These are phyloP conservation scores for Annona squamosa DNA, from an alignment of 164 flowering plant species.

Conservation along the genomic window DNA sequence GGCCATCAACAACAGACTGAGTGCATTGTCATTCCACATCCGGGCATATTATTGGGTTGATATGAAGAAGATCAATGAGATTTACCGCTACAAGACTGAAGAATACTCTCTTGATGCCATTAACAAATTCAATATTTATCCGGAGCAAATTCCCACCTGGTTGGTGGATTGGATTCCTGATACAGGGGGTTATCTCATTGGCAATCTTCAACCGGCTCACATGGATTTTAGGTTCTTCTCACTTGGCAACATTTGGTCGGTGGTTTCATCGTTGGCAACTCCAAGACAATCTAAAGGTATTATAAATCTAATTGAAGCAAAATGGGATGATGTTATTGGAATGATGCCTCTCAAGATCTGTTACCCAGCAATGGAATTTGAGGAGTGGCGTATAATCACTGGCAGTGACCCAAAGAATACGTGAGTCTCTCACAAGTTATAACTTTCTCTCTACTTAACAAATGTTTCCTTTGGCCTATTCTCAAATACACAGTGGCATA, in stretches of 20 bases:
- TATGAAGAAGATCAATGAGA: constrained; percentile 77
- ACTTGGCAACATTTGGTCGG: constrained; percentile 81
- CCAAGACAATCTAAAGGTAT: constrained; percentile 66
- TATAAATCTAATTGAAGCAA: constrained; percentile 62
- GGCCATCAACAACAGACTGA: constrained; percentile 77
- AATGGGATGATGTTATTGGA: constrained; percentile 85
- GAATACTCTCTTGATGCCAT: constrained; percentile 79
- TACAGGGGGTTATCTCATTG: constrained; percentile 72
- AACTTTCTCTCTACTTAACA: not conserved
- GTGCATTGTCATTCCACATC: constrained; percentile 82
- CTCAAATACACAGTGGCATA: too few relatives aligned
- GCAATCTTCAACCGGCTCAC: constrained; percentile 88
- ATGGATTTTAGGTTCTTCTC: constrained; percentile 94
- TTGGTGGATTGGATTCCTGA: constrained; percentile 89
- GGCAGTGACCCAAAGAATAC: constrained; percentile 91
- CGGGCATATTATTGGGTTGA: constrained; percentile 88
- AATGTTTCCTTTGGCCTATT: not conserved
- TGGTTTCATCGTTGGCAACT: constrained; percentile 76
- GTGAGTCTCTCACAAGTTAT: constrained; percentile 30
- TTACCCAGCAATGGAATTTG: constrained; percentile 69
- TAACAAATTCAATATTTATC: constrained; percentile 89
- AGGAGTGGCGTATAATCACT: constrained; percentile 80
- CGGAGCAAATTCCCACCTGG: constrained; percentile 86
- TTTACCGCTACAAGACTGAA: constrained; percentile 84
- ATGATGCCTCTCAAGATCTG: constrained; percentile 83